Evolutionary conservation across 106 monocot genomes (phyloP).

Genomic region (Vanilla planifolia): DNA sequence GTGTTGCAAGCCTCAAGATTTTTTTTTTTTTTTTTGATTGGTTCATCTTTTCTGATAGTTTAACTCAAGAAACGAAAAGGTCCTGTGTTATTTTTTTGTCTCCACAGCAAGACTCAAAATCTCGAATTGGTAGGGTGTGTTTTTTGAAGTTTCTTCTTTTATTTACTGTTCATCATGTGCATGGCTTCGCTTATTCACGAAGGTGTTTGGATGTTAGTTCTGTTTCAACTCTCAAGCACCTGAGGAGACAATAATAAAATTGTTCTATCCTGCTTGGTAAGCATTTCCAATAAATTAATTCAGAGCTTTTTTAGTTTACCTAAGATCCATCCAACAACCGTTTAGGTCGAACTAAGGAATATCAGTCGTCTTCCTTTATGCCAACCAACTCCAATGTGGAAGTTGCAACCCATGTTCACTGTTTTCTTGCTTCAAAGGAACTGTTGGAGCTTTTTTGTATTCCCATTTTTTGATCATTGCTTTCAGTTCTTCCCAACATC

Average conservation of each 20-base stretch:
- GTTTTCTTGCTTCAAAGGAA: not conserved
- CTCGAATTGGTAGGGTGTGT: not conserved
- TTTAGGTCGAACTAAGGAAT: not conserved
- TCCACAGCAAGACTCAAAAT: not conserved
- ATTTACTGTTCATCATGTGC: no score
- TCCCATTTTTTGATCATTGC: not conserved
- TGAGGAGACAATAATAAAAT: not conserved
- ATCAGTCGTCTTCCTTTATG: not conserved
- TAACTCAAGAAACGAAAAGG: not conserved
- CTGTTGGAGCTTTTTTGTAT: no score
- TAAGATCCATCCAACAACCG: conserved; percentile 1
- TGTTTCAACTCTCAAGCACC: not conserved
- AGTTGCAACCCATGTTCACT: not conserved
- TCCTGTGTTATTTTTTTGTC: not conserved
- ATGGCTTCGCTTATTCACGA: no score
- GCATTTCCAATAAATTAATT: not conserved
- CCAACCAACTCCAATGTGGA: not conserved
- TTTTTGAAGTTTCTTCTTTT: not conserved
- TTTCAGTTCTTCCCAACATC: not conserved
- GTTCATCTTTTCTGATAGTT: not conserved
- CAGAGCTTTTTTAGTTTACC: not conserved
- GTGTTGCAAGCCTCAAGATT: not conserved
- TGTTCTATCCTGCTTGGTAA: not conserved
- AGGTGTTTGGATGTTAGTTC: no score
- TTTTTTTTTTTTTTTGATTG: not conserved